These are phyloP conservation scores for Populus deltoides DNA, from an alignment of 345 rosid genomes.

Conservation along the genomic window DNA sequence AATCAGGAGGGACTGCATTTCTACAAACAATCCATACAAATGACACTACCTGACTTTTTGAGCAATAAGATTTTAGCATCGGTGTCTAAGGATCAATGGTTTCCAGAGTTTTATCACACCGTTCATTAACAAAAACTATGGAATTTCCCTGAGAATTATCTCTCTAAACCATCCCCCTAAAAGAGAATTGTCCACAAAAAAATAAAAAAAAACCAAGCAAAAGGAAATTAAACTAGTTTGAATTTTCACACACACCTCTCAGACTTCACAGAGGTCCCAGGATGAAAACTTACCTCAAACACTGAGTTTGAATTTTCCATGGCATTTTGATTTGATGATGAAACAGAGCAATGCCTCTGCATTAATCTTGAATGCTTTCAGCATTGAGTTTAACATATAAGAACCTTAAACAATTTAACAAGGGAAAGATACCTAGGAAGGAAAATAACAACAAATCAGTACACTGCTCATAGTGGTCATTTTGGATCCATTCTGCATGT, in stretches of 20 bases:
- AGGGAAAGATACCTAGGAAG: slow-evolving; percentile 57
- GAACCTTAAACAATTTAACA: slow-evolving; percentile 47
- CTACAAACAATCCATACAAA: slow-evolving; percentile 80
- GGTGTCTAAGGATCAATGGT: slow-evolving; percentile 19
- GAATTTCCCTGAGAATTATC: slow-evolving; percentile 14
- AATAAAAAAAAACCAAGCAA: neutral
- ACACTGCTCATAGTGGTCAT: neutral
- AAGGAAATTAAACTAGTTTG: slow-evolving; percentile 1
- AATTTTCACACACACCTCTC: neutral
- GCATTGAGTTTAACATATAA: slow-evolving; percentile 44
- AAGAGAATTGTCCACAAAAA: slow-evolving; percentile 7
- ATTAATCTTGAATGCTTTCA: slow-evolving; percentile 56
- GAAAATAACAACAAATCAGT: neutral
- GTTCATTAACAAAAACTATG: slow-evolving; percentile 14
- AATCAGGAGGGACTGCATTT: slow-evolving; percentile 60
- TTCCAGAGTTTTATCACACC: slow-evolving; percentile 9
- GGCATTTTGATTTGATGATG: slow-evolving; percentile 17
- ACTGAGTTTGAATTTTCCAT: slow-evolving; percentile 14
- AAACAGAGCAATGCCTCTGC: slow-evolving; percentile 58
- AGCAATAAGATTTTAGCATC: slow-evolving; percentile 48
- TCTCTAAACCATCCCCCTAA: slow-evolving; percentile 31
- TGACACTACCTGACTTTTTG: slow-evolving; percentile 60
- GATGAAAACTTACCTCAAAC: slow-evolving; percentile 35
- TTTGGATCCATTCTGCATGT: neutral
- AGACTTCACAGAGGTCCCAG: neutral